These are phyloP conservation scores for Scheffersomyces quercinus DNA, from an alignment of 1,139 yeast species.

Conservation along the genomic window DNA sequence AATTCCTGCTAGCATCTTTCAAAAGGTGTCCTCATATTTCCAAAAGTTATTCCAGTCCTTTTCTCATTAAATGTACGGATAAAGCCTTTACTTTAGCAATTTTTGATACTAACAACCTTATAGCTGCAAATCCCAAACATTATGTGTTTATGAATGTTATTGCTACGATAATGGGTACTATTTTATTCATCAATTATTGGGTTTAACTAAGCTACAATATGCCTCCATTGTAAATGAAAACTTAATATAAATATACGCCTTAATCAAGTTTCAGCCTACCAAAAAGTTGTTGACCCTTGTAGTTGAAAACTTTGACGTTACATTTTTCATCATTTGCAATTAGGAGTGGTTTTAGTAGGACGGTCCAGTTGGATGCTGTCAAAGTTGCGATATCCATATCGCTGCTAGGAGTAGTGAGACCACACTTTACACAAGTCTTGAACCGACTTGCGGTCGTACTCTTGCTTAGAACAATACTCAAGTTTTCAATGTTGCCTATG, in stretches of 20 bases:
- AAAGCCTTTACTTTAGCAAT: too few relatives aligned
- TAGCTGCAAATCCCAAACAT: background rate
- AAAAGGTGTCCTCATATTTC: constrained; percentile 7
- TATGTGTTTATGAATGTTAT: background rate
- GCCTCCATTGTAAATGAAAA: too few relatives aligned
- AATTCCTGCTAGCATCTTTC: constrained; percentile 4
- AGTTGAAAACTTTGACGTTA: constrained; percentile 20
- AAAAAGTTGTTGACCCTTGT: background rate
- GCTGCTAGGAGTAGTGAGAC: constrained; percentile 20
- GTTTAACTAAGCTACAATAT: background rate
- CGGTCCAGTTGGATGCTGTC: constrained; percentile 28
- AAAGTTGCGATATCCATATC: constrained; percentile 16
- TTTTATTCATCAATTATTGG: background rate
- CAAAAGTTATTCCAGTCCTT: constrained; percentile 6
- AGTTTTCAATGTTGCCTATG: constrained; percentile 25
- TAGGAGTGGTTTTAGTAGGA: constrained; percentile 28
- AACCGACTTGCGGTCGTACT: background rate
- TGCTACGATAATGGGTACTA: background rate
- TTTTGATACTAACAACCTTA: background rate
- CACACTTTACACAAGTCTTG: constrained; percentile 36
- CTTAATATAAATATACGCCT: background rate
- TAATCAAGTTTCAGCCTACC: background rate
- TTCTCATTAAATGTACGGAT: background rate
- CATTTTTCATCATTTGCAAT: constrained; percentile 15
- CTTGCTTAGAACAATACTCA: constrained; percentile 26